These are phyloP conservation scores for Acer saccharum DNA, from an alignment of 345 rosid species.

Conservation along the genomic window DNA sequence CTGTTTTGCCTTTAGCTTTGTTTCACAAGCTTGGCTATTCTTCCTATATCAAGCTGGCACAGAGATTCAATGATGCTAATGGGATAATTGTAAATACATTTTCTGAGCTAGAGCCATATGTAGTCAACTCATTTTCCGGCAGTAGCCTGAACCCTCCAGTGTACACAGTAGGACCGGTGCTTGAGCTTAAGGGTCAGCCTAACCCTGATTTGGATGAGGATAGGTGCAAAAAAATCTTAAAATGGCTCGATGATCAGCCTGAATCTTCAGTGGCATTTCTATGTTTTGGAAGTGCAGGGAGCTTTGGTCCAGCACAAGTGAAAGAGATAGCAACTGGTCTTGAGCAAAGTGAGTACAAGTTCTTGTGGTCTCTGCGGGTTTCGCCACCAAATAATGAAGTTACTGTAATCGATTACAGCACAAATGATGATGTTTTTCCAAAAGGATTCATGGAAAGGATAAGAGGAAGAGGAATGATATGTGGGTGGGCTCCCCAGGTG, in stretches of 20 bases:
- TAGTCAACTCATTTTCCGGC: conserved; percentile 29
- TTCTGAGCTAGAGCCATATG: conserved; percentile 37
- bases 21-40: conserved; percentile 37
- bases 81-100: conserved; percentile 51
- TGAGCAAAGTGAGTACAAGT: conserved; percentile 36
- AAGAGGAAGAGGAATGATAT: no score
- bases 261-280: conserved; percentile 46
- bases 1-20: conserved; percentile 38
- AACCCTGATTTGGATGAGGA: conserved; percentile 22
- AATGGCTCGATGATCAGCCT: conserved; percentile 58
- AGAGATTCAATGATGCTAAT: conserved; percentile 35
- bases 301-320: conserved; percentile 31
- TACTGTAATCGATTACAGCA: background rate
- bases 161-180: no score
- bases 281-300: background rate
- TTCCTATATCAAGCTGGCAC: conserved; percentile 34
- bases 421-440: no score
- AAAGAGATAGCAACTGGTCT: conserved; percentile 49
- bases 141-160: background rate
- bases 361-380: conserved; percentile 33
- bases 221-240: conserved; percentile 23
- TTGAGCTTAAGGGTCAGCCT: conserved; percentile 29
- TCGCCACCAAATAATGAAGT: conserved; percentile 9
- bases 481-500: no score
- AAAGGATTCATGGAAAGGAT: no score